phyloP scores from a whole-genome alignment of 139 green algal genomes.

The Chlamydomonas incerta region DNA sequence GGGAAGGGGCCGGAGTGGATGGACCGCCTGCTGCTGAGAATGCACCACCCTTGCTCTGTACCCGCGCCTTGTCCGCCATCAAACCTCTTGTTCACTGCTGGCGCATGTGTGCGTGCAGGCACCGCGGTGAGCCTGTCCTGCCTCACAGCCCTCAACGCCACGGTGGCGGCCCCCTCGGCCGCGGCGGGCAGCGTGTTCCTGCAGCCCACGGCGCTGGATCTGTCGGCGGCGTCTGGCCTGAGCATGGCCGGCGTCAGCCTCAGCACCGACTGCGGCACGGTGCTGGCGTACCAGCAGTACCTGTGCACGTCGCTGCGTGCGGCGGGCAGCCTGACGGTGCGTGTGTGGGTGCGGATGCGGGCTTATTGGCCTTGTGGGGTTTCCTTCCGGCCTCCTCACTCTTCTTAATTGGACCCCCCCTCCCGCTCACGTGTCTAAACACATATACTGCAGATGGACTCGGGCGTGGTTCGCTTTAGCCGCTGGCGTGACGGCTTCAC shows the following conservation, averaged over 20 bases:
- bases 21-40: not conserved
- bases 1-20: not conserved
- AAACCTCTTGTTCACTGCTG: no score
- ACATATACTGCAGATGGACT: not conserved
- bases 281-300: conserved; percentile 14
- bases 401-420: no score
- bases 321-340: conserved; percentile 16
- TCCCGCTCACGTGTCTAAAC: no score
- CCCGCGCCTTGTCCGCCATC: no score
- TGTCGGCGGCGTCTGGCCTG: not conserved
- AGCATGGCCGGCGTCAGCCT: not conserved
- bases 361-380: not conserved
- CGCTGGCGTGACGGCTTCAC: conserved; percentile 3
- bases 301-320: not conserved
- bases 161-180: not conserved
- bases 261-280: conserved; percentile 12
- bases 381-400: no score
- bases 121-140: conserved; percentile 1
- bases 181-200: not conserved
- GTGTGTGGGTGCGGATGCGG: not conserved
- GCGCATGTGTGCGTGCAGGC: not conserved
- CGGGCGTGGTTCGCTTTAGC: not conserved
- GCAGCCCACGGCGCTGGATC: not conserved
- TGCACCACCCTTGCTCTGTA: no score
- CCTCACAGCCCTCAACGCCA: not conserved